Evolutionary conservation across 768 basidiomycete species (phyloP), one percentile per base, ranked within the genome.

Genomic region (Lactifluus subvellereus): DNA sequence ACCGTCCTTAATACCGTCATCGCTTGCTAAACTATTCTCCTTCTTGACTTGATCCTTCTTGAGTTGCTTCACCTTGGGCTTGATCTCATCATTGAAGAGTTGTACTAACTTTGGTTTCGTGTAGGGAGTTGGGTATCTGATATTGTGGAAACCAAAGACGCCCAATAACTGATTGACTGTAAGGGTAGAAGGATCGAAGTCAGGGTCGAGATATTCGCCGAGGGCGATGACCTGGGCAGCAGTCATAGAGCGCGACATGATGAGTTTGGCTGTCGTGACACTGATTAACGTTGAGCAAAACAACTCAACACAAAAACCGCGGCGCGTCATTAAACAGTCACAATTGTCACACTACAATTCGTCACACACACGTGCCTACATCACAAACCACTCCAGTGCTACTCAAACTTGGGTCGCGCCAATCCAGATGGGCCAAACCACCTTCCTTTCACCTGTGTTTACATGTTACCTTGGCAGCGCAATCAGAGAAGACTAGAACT

Each of bases 131-230:
- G 89, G 87, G 73, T 85, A 90, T 49, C 78, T 80, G 71, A 92
- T 76, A 67, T 87, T 85, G 74, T 94, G 91, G 70, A 84, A 87
- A 47, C 84, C 82, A 60, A 94, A 79, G 37, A 94, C 77, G 50
- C 89, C 91, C 11, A 89, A 80, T 6, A 94, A 78, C 70, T 93
- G 89, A n/a, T 89, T 81, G 32, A 93, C 83, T 0, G 91, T 94
- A 58, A 94, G 81, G 2, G 81, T 74, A 1, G 80, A 65, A 18
- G 92, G 85, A 67, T 94, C 85, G 59, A 92, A 94, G 70, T 87
- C 84, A 10, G 84, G 81, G 64, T 89, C 80, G 64, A 94, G 84
- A 73, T 94, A 94, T 73, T 89, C 83, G 70, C 89, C 92, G 37
- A 80, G 74, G 22, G 73, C 78, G 68, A 94, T 86, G 58, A 94